Base-by-base conservation (phyloP, 495 filamentous ascomycete species). In the Talaromyces borbonicus region DNA sequence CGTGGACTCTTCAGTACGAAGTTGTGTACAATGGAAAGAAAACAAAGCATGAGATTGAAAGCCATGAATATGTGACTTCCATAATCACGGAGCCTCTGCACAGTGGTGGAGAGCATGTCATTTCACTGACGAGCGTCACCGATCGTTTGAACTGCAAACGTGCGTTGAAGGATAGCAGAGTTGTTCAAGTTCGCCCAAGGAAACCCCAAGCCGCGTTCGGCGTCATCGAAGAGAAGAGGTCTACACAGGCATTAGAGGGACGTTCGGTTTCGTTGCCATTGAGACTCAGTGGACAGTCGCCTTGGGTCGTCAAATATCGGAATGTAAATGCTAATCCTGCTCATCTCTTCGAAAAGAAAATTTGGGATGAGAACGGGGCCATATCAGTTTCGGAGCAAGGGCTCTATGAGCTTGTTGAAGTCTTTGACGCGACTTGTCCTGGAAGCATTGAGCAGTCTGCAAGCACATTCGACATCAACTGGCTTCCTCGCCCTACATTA, bases 1-100 rank as follows among this genome's bases (percentile, higher is more conserved):
- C 92, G 0, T 94, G 87, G 72, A 83, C 67, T n/a, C 59, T 98
- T 6, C 87, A 95, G 52, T 98, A 95, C 65, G 92, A 97, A 57
- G 65, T 97, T 23, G 74, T 95, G n/a, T 85, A 97, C 58, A 81
- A 84, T 49, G 88, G 89, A 26, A 94, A 85, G 65, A 76, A 87
- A 41, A 79, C 73, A 19, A 81, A 84, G 37, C 69, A 82, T 49
- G 74, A 73, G 18, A 68, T 79, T n/a, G 67, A 77, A 6, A 74
- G 93, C 32, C 67, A 79, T 11, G 68, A 65, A 9, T 61, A 72
- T 16, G 52, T 70, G 14, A 78, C 80, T 46, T 81, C 71, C 19
- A 88, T 98, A 56, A 71, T 72, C 22, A 97, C 90, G 0, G 72
- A 81, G 2, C 71, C 75, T 22, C 65, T 98, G 23, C 68, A 68